A percentile compares a stretch with the other conserved stretches of the same genome.
These are phyloP conservation scores for Phytopythium boreale DNA, from an alignment of 352 stramenopile species.

Conservation along the genomic window DNA sequence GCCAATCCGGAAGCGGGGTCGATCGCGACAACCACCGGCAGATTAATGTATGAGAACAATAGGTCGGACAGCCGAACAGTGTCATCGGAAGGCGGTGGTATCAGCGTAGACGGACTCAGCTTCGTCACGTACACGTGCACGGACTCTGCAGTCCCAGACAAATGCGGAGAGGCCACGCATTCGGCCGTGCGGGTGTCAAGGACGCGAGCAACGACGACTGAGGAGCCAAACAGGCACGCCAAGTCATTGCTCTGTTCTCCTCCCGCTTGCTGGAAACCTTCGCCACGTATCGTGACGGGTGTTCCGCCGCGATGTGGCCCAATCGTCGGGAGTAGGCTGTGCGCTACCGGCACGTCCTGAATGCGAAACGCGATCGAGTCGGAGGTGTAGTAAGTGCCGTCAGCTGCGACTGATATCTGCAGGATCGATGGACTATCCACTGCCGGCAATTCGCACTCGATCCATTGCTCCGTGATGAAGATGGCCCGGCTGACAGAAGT, in stretches of 20 bases:
- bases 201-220: constrained; percentile 22
- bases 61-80: constrained; percentile 10
- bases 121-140: constrained; percentile 29
- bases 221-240: constrained; percentile 37
- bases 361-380: constrained; percentile 29
- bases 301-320: constrained; percentile 46
- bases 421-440: constrained; percentile 4
- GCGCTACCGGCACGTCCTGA: constrained; percentile 34
- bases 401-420: constrained; percentile 21
- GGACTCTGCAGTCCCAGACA: constrained; percentile 9
- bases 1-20: constrained; percentile 14
- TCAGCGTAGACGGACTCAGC: constrained; percentile 3
- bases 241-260: constrained; percentile 2
- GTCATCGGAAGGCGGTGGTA: background rate
- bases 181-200: constrained; percentile 9
- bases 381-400: constrained; percentile 26
- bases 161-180: constrained; percentile 27
- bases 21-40: constrained; percentile 24
- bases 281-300: constrained; percentile 21
- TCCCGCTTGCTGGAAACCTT: constrained; percentile 22
- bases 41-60: constrained; percentile 30
- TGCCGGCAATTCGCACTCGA: constrained; percentile 34
- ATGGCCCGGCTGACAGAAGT: constrained; percentile 15
- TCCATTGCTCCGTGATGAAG: constrained; percentile 21
- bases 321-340: constrained; percentile 35